Evolutionary conservation across 2,329 filamentous ascomycete species (phyloP).

Genomic region (Cordyceps cateniannulata): DNA sequence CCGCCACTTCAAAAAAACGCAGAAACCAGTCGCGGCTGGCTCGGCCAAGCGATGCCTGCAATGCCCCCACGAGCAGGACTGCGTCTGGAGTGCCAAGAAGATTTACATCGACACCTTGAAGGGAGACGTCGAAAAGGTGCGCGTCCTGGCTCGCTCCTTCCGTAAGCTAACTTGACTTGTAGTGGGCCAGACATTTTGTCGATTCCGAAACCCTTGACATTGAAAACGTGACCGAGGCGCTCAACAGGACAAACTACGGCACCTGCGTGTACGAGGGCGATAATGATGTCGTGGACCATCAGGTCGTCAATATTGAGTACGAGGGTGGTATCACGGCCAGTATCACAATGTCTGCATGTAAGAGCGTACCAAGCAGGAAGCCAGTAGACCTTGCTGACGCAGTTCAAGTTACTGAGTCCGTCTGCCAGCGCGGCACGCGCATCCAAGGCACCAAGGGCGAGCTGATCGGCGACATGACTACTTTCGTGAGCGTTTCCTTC

Average conservation of each 20-base stretch:
- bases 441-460: slow-evolving; percentile 17
- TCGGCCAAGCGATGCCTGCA: slow-evolving; percentile 12
- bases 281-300: slow-evolving; percentile 16
- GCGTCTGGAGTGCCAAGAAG: slow-evolving; percentile 17
- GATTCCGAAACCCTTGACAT: slow-evolving; percentile 14
- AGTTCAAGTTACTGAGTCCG: slow-evolving; percentile 14
- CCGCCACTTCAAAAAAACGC: slow-evolving; percentile 15
- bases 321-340: slow-evolving; percentile 14
- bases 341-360: slow-evolving; percentile 18
- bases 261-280: slow-evolving; percentile 16
- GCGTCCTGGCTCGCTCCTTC: background rate
- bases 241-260: slow-evolving; percentile 14
- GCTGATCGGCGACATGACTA: slow-evolving; percentile 16
- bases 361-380: background rate
- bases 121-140: slow-evolving; percentile 13
- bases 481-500: slow-evolving; percentile 11
- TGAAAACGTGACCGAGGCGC: slow-evolving; percentile 15
- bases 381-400: background rate
- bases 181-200: slow-evolving; percentile 16
- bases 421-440: slow-evolving; percentile 14
- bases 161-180: background rate
- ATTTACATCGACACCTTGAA: slow-evolving; percentile 15
- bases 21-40: slow-evolving; percentile 13
- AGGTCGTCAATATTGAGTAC: slow-evolving; percentile 16
- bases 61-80: slow-evolving; percentile 13